A percentile compares a stretch with the other conserved stretches of the same genome.
Evolutionary conservation across 73 alveolate genomes (phyloP).

Genomic region (Stentor roeselii): DNA sequence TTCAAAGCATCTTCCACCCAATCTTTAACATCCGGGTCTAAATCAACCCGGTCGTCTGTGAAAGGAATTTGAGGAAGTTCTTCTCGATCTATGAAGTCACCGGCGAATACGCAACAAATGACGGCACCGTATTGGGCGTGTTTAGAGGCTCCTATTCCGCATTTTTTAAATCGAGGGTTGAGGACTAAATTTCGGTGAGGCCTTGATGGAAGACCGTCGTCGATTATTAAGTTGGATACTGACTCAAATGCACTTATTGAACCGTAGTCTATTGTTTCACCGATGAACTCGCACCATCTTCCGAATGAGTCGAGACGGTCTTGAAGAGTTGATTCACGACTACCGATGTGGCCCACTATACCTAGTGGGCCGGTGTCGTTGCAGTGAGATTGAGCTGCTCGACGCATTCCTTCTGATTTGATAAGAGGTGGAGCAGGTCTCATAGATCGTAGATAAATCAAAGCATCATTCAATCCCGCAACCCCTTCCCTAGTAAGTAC

Average conservation of each 20-base stretch:
- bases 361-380: conserved; percentile 89
- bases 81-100: not conserved
- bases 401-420: conserved; percentile 51
- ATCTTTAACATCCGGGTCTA: not conserved
- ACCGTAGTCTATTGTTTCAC: conserved; percentile 78
- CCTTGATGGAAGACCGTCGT: conserved; percentile 21
- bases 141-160: not conserved
- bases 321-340: conserved; percentile 64
- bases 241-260: conserved; percentile 48
- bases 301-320: conserved; percentile 80
- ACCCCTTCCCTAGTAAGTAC: conserved; percentile 18
- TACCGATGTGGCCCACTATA: conserved; percentile 67
- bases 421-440: conserved; percentile 39
- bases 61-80: not conserved
- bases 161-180: conserved; percentile 22
- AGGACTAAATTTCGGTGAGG: conserved; percentile 3
- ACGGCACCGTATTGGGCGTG: not conserved
- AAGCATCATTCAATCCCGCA: conserved; percentile 26
- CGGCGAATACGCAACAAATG: conserved; percentile 1
- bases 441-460: conserved; percentile 31
- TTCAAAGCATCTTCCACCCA: conserved; percentile 18
- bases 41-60: not conserved
- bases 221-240: conserved; percentile 69
- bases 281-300: conserved; percentile 88
- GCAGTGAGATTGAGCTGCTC: conserved; percentile 77